Percentiles rank a stretch among this genome's conserved stretches.
phyloP scores from a whole-genome alignment of 139 green algal genomes.

The Volvox africanus region DNA sequence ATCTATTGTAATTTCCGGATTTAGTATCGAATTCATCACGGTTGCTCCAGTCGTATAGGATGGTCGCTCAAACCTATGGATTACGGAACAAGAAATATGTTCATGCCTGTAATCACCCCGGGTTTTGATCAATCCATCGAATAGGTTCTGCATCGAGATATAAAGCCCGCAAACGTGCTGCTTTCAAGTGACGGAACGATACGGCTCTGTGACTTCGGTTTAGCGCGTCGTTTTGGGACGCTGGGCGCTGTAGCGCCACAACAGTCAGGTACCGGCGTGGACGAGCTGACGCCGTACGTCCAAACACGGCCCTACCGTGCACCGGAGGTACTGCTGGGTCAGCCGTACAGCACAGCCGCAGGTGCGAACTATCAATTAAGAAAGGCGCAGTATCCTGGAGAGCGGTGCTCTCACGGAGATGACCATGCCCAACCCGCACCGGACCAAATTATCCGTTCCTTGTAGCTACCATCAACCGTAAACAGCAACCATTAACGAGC shows the following conservation, averaged over 20 bases:
- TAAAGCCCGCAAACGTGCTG: slow-evolving; percentile 89
- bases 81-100: too few relatives aligned
- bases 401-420: too few relatives aligned
- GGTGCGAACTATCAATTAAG: not conserved
- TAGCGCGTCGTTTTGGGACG: slow-evolving; percentile 61
- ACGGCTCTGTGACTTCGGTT: slow-evolving; percentile 90
- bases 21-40: too few relatives aligned
- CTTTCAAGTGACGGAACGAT: slow-evolving; percentile 64
- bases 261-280: not conserved
- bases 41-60: too few relatives aligned
- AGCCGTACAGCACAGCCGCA: slow-evolving; percentile 3
- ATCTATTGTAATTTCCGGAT: too few relatives aligned
- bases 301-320: slow-evolving; percentile 26
- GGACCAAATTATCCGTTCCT: too few relatives aligned
- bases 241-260: not conserved
- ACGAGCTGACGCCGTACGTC: slow-evolving; percentile 19
- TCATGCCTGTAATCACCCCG: too few relatives aligned
- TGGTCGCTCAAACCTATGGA: too few relatives aligned
- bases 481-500: too few relatives aligned
- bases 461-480: too few relatives aligned
- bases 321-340: slow-evolving; percentile 30
- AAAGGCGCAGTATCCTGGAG: not conserved
- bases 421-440: too few relatives aligned
- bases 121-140: too few relatives aligned
- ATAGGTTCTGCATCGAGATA: slow-evolving; percentile 61